Conservation (phyloP, 2,329 filamentous ascomycete species). For the Beauveria sp. region DNA sequence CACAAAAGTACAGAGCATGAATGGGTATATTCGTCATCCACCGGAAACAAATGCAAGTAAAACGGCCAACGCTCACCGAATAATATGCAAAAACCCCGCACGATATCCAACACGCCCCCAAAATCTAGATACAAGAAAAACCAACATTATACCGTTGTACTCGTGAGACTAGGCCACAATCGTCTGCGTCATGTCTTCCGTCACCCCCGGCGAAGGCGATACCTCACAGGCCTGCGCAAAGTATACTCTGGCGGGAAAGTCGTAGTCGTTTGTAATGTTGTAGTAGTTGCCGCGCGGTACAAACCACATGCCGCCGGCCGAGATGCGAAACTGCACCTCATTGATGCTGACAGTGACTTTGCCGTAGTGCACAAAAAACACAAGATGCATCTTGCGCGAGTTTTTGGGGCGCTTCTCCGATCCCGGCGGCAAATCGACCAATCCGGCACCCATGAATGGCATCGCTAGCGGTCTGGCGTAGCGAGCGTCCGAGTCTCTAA, state of each 20-base stretch:
- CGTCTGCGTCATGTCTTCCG: conserved; percentile 8
- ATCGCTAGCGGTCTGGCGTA: conserved; percentile 83
- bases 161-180: neutral
- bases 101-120: neutral
- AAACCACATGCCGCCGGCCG: conserved; percentile 85
- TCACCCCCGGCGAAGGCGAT: conserved; percentile 12
- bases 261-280: conserved; percentile 75
- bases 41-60: neutral
- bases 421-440: conserved; percentile 80
- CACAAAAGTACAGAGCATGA: neutral
- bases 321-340: conserved; percentile 70
- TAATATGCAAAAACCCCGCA: conserved; percentile 5
- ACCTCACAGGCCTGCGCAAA: conserved; percentile 81
- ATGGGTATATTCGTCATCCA: conserved; percentile 9
- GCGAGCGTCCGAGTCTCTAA: conserved; percentile 63
- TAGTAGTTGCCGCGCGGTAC: conserved; percentile 95
- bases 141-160: neutral
- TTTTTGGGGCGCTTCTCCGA: conserved; percentile 87
- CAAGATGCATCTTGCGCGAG: conserved; percentile 91
- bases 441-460: conserved; percentile 80
- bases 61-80: neutral
- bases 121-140: neutral
- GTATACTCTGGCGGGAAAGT: conserved; percentile 69
- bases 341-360: conserved; percentile 74
- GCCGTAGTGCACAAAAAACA: conserved; percentile 83